phyloP scores from a whole-genome alignment of 306 rosid genomes.

The Prinsepia uniflora region DNA sequence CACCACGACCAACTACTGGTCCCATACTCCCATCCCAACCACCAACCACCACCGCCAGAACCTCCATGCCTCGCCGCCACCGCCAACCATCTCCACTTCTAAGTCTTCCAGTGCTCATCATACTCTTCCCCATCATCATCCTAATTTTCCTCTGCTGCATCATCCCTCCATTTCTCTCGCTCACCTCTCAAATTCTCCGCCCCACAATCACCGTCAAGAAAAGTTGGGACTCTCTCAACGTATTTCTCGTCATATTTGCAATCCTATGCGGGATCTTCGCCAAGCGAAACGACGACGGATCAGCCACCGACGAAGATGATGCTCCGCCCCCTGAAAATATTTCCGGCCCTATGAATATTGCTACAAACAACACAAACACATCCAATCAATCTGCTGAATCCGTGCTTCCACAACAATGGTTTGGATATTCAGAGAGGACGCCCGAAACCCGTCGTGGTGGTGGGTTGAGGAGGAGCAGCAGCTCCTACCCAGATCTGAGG shows the following conservation, averaged over 20 bases:
- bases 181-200: conserved; percentile 43
- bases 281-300: conserved; percentile 48
- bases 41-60: conserved; percentile 12
- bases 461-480: conserved; percentile 59
- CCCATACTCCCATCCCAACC: neutral
- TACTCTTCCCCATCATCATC: conserved; percentile 54
- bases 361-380: conserved; percentile 1
- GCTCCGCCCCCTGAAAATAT: neutral
- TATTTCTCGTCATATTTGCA: conserved; percentile 61
- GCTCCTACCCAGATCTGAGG: conserved; percentile 88
- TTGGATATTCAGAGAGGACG: conserved; percentile 28
- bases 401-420: conserved; percentile 45
- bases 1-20: conserved; percentile 3
- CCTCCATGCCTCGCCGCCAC: conserved; percentile 53
- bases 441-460: conserved; percentile 13
- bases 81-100: conserved; percentile 42
- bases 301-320: conserved; percentile 14
- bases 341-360: conserved; percentile 7
- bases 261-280: conserved; percentile 67
- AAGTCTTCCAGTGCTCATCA: conserved; percentile 60
- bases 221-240: conserved; percentile 74
- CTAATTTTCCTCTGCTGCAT: conserved; percentile 48
- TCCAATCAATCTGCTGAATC: conserved; percentile 16
- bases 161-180: conserved; percentile 57
- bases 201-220: conserved; percentile 48